Evolutionary conservation across 208 protist species (phyloP), one percentile per base, ranked within the genome.

Genomic region (Leishmania mexicana): DNA sequence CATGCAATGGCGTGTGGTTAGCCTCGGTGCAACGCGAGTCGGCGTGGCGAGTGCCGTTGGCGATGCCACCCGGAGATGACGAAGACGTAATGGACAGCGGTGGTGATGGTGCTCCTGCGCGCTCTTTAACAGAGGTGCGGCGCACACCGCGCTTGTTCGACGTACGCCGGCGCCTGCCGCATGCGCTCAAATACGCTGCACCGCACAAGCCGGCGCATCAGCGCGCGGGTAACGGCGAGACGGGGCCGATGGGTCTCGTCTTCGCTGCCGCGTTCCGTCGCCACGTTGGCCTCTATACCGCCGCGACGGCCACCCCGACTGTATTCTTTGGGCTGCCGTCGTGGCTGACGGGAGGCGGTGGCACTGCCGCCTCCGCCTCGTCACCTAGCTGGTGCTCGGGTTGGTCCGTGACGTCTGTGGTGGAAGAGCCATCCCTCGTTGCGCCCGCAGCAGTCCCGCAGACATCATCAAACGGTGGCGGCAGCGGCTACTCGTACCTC

Each of bases 31-130:
- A 71, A 19, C 45, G 65, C 4, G 81, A 86, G 45, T 67, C 65
- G 17, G 78, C 81, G 31, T 90, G 87, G 87, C 60, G 76, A 67
- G 79, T 84, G 62, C 79, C 78, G n/a, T 60, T 90, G 58, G 67
- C 49, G 1, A 80, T 64, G 53, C 84, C 75, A 10, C 71, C 85
- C 5, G 79, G 75, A 28, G 70, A 81, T 15, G 76, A 73, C 2
- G 77, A 73, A 10, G 62, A 62, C 28, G 64, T 28, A 19, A 24
- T 38, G 13, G 65, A 28, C 35, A 35, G 21, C 53, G 47, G 54
- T n/a, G 45, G 6, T 15, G 21, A 71, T 57, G 51, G 31, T 62
- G 51, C 5, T 13, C 17, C 51, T 62, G 73, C 49, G 31, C 13
- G 17, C 17, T 28, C 8, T 24, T 76, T 15, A 28, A 51, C 47